Evolutionary conservation across 2,329 filamentous ascomycete species (phyloP).

Genomic region (Cytospora chrysosperma): DNA sequence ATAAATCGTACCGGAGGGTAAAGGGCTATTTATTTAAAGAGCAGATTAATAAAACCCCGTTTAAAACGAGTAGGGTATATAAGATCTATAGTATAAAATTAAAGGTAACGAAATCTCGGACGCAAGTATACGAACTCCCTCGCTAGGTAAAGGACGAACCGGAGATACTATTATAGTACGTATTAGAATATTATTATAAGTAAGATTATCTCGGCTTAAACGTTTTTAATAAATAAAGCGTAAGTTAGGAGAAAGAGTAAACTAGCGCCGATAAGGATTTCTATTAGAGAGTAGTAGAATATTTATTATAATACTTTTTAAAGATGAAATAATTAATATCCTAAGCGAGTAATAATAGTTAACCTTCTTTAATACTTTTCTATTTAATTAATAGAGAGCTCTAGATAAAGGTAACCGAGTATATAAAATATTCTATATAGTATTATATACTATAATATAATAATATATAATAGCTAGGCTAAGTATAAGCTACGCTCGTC

Average conservation of each 20-base stretch:
- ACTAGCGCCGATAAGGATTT: neutral
- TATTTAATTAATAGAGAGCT: neutral
- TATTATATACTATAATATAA: neutral
- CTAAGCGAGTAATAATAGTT: neutral
- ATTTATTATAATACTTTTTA: neutral
- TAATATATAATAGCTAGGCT: neutral
- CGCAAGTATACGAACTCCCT: neutral
- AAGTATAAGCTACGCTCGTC: neutral
- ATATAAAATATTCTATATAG: neutral
- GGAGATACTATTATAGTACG: neutral
- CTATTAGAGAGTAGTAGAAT: neutral
- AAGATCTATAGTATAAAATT: too few species aligned
- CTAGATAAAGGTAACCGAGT: neutral
- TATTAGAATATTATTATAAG: neutral
- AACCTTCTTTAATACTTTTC: neutral
- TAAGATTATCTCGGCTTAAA: neutral
- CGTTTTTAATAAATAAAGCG: neutral
- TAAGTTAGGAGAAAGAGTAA: neutral
- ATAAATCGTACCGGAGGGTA: too few species aligned
- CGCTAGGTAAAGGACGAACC: neutral
- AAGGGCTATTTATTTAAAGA: too few species aligned
- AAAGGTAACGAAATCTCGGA: neutral
- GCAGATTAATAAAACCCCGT: too few species aligned
- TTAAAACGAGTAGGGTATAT: too few species aligned
- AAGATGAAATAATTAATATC: neutral